phyloP scores from a whole-genome alignment of 768 basidiomycete species.

The Hydnomerulius pinastri region DNA sequence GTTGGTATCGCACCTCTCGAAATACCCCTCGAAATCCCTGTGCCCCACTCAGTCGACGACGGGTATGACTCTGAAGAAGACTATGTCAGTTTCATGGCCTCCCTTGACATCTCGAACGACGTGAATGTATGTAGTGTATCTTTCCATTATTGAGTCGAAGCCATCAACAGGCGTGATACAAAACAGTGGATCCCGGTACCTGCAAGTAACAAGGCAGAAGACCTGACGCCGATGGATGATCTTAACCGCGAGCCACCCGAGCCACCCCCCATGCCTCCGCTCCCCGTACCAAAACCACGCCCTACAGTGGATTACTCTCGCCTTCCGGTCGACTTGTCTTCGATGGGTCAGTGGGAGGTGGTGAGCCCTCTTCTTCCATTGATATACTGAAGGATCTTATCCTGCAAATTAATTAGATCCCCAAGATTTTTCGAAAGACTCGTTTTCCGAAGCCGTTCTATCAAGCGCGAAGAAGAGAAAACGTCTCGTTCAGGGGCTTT shows the following conservation, averaged over 20 bases:
- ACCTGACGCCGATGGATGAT: constrained; percentile 22
- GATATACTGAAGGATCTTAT: too few relatives aligned
- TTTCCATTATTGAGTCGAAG: neutral
- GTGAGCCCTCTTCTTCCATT: constrained; percentile 23
- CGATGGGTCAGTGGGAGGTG: constrained; percentile 19
- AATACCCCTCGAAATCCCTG: constrained; percentile 8
- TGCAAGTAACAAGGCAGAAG: constrained; percentile 32
- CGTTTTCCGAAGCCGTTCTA: constrained; percentile 24
- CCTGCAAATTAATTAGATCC: constrained; percentile 12
- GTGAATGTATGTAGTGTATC: constrained; percentile 18
- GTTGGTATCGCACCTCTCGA: neutral
- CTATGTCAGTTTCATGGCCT: constrained; percentile 21
- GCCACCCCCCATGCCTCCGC: constrained; percentile 3
- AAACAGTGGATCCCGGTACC: constrained; percentile 29
- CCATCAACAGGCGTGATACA: constrained; percentile 5
- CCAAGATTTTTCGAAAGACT: constrained; percentile 10
- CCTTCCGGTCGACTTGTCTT: constrained; percentile 19
- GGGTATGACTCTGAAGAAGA: constrained; percentile 3
- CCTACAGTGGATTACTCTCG: constrained; percentile 20
- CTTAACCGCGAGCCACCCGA: neutral
- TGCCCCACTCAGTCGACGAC: neutral
- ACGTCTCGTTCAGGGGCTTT: constrained; percentile 8
- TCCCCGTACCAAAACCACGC: constrained; percentile 14
- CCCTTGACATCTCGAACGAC: constrained; percentile 34
- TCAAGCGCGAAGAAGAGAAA: constrained; percentile 24